Conservation (phyloP, 2,329 filamentous ascomycete species). For the Colletotrichum sp. region DNA sequence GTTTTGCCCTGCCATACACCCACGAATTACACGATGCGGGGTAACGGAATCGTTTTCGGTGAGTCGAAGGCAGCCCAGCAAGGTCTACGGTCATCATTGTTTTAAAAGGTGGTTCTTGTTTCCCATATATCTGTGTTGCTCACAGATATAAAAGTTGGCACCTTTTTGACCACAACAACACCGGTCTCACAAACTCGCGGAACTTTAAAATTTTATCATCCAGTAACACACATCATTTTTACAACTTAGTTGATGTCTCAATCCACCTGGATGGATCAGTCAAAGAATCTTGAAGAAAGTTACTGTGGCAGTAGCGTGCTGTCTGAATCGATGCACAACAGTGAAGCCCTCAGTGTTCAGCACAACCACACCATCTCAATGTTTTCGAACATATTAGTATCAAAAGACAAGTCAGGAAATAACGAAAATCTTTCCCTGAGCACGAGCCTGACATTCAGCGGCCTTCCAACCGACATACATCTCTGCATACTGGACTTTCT, state of each 20-base stretch:
- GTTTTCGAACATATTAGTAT: background rate
- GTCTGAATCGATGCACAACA: background rate
- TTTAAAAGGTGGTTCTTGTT: no score
- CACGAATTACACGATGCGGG: background rate
- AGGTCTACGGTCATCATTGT: background rate
- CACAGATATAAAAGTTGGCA: background rate
- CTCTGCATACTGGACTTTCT: background rate
- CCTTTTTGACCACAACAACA: background rate
- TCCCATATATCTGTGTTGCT: background rate
- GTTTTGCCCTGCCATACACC: background rate
- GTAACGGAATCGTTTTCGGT: background rate
- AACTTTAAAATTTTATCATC: background rate
- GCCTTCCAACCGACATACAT: background rate
- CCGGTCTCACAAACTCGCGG: background rate
- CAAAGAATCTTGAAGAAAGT: background rate
- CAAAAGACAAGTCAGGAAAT: background rate
- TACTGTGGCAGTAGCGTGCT: background rate
- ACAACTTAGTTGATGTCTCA: no score
- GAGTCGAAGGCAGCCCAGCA: background rate
- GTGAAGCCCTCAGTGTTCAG: background rate
- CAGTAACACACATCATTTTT: no score
- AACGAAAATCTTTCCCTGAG: background rate
- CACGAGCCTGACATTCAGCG: background rate
- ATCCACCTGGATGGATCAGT: background rate
- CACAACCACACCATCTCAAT: background rate